Evolutionary conservation across 768 basidiomycete species (phyloP), one percentile per base, ranked within the genome.

Genomic region (Termitomyces sp.): DNA sequence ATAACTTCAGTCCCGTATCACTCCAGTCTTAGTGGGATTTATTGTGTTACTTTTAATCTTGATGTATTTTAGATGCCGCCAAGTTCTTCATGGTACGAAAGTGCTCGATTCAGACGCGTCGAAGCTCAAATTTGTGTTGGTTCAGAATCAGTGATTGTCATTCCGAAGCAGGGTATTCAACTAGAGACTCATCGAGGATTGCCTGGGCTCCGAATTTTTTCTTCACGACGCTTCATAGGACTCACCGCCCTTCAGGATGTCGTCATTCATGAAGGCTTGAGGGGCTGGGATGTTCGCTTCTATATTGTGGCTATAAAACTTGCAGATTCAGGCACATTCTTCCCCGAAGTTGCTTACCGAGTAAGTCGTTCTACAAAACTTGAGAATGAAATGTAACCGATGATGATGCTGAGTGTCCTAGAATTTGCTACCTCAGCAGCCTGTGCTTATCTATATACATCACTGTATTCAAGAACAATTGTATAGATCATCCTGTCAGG

Each of bases 191-290:
- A 82, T 67, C 73, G 79, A 52, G 90, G 88, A 1, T 65, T 84
- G 32, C 77, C 77, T 10, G 65, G 67, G 14, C 62, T 70, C 37
- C 66, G 70, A 5, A 53, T 79, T 8, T 61, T 65, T 28, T 69
- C 69, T 4, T 71, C 64, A 4, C 76, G 80, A 48, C 79, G 67
- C 4, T 90, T 92, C 66, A 81, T 91, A 58, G 83, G 86, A 7
- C 65, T 77, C 28, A 65, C 73, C 0, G 60, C 65, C 2, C 66
- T 91, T 19, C 74, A 77, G 50, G 87, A 89, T 54, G 72, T 87
- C 43, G 61, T 90, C 28, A 84, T 92, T 52, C 86, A 90, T 61
- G 90, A 93, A 66, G 89, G 83, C 1, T 66, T 91, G 15, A 74
- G 69, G 11, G 68, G 87, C 45, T 93, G 89, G 89, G 74, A 87